Conservation (phyloP, 208 protist species). For the Crithidia expoeki region DNA sequence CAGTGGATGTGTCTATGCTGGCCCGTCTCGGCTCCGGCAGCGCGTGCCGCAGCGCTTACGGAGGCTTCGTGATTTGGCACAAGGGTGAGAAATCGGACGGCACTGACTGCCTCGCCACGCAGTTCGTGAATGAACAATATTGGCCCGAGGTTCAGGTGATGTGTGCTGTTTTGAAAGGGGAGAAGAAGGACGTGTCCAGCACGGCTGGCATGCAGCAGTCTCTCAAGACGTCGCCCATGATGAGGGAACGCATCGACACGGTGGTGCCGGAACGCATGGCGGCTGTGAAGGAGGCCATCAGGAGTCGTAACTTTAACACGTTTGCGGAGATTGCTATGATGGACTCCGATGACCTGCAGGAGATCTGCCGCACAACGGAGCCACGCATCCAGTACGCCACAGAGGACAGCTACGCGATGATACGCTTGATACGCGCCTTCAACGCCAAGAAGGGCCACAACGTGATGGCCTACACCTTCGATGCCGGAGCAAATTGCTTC, state of each 20-base stretch:
- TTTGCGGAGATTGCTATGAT: constrained; percentile 95
- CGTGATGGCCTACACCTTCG: constrained; percentile 98
- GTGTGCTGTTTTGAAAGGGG: constrained; percentile 90
- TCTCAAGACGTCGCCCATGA: constrained; percentile 91
- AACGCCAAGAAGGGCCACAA: constrained; percentile 85
- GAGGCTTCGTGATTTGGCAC: constrained; percentile 98
- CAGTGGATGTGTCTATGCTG: constrained; percentile 89
- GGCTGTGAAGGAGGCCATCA: constrained; percentile 93
- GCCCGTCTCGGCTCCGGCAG: constrained; percentile 94
- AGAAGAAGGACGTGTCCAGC: constrained; percentile 95
- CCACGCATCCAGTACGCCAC: constrained; percentile 99
- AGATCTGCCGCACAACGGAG: constrained; percentile 96
- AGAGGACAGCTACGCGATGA: constrained; percentile 96
- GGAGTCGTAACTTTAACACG: constrained; percentile 90
- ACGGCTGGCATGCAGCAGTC: constrained; percentile 97
- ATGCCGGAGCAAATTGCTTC: constrained; percentile 99
- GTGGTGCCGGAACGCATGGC: constrained; percentile 93
- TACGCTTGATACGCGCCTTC: constrained; percentile 92
- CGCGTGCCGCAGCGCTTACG: constrained; percentile 97
- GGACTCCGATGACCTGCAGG: constrained; percentile 98
- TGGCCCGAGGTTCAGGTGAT: constrained; percentile 95
- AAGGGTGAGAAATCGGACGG: constrained; percentile 88
- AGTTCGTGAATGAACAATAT: constrained; percentile 90
- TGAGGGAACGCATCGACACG: constrained; percentile 81
- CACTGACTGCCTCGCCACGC: constrained; percentile 92